These are phyloP conservation scores for Psidium guajava DNA, from an alignment of 345 rosid genomes.

Conservation along the genomic window DNA sequence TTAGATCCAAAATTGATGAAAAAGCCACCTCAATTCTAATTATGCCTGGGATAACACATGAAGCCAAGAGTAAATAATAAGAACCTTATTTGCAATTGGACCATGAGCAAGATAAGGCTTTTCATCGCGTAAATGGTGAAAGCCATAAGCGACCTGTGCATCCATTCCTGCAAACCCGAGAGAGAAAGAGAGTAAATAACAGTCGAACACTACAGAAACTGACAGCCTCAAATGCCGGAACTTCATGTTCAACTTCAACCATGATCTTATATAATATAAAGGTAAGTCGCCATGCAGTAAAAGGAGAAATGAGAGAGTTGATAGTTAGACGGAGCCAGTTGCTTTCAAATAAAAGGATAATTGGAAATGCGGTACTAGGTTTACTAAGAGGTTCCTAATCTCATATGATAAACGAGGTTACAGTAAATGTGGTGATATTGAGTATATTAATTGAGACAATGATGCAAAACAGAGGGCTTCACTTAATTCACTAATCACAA, in stretches of 20 bases:
- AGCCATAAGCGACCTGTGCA: slow-evolving; percentile 95
- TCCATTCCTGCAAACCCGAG: slow-evolving; percentile 66
- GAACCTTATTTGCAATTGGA: slow-evolving; percentile 90
- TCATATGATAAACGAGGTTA: background rate
- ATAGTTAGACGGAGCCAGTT: background rate
- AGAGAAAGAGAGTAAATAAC: background rate
- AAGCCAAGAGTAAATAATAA: background rate
- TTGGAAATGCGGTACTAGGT: background rate
- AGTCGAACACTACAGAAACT: background rate
- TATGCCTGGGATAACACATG: background rate
- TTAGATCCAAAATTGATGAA: background rate
- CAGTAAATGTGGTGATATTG: background rate
- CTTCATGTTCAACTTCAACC: background rate
- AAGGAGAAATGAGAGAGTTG: background rate
- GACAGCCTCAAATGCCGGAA: background rate
- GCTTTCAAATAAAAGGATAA: background rate
- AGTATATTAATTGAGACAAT: background rate
- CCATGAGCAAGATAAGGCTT: slow-evolving; percentile 95
- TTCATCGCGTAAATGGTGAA: slow-evolving; percentile 88
- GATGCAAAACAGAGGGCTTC: background rate
- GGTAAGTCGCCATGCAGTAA: background rate
- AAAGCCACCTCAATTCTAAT: background rate
- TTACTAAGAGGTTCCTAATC: background rate
- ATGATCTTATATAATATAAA: background rate
- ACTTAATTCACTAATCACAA: background rate